phyloP scores from a whole-genome alignment of 768 basidiomycete species.

The Calocybe cyanea region DNA sequence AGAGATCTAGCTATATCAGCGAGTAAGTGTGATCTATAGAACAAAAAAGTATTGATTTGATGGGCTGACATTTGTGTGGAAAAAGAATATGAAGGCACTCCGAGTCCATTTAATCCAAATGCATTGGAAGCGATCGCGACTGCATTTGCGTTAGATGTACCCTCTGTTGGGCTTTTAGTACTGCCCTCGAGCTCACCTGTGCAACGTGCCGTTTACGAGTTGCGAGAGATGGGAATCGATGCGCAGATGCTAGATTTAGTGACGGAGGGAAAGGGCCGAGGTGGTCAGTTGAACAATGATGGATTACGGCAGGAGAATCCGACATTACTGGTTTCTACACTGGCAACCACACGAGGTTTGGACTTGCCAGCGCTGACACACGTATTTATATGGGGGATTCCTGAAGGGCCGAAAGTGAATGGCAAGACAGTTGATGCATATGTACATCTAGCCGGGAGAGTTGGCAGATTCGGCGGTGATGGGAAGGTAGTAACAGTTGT shows the following conservation, averaged over 20 bases:
- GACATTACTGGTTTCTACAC: constrained; percentile 61
- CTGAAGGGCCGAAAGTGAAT: constrained; percentile 37
- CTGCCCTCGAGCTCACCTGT: constrained; percentile 60
- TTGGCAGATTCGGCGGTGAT: constrained; percentile 63
- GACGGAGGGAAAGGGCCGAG: constrained; percentile 36
- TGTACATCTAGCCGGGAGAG: constrained; percentile 68
- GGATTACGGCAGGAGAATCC: constrained; percentile 44
- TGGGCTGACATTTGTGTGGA: constrained; percentile 6
- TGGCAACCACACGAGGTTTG: constrained; percentile 68
- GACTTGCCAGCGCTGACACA: constrained; percentile 70
- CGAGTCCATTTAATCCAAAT: constrained; percentile 52
- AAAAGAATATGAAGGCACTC: constrained; percentile 40
- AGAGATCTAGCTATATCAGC: constrained; percentile 18
- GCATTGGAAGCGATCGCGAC: constrained; percentile 67
- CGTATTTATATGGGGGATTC: constrained; percentile 69
- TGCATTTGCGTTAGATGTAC: constrained; percentile 71
- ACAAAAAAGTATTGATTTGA: not conserved
- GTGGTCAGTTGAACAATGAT: constrained; percentile 35
- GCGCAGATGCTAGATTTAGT: constrained; percentile 59
- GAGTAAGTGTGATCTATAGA: constrained; percentile 18
- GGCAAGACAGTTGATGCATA: constrained; percentile 54
- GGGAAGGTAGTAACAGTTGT: constrained; percentile 69
- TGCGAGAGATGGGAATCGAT: constrained; percentile 62
- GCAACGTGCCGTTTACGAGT: constrained; percentile 58
- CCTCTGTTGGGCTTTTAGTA: constrained; percentile 62